These are phyloP conservation scores for Stephanodiscus triporus DNA, from an alignment of 108 stramenopile genomes.

Conservation along the genomic window DNA sequence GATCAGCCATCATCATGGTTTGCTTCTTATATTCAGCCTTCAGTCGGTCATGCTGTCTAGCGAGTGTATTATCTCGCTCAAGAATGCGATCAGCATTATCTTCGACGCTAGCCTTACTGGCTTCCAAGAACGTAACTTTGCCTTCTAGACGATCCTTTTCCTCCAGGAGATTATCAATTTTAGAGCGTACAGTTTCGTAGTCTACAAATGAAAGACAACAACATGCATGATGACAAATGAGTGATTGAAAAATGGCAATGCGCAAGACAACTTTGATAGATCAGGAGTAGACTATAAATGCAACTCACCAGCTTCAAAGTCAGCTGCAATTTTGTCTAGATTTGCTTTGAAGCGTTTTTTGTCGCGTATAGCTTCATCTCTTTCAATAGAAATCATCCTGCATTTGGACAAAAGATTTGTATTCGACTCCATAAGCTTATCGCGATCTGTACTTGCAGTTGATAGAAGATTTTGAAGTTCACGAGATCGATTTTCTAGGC, in stretches of 20 bases:
- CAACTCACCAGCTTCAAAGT: slow-evolving; percentile 34
- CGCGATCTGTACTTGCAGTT: background rate
- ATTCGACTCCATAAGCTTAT: slow-evolving; percentile 17
- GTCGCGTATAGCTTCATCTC: slow-evolving; percentile 17
- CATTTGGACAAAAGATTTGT: slow-evolving; percentile 9
- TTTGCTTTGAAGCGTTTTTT: slow-evolving; percentile 19
- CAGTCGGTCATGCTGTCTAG: slow-evolving; percentile 24
- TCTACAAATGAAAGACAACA: background rate
- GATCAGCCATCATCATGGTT: slow-evolving; percentile 11
- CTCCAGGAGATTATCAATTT: slow-evolving; percentile 18
- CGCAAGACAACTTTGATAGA: background rate
- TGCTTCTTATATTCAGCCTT: slow-evolving; percentile 18
- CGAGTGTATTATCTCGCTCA: slow-evolving; percentile 34
- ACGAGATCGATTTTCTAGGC: slow-evolving; percentile 13
- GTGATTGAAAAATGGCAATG: background rate
- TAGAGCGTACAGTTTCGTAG: slow-evolving; percentile 24
- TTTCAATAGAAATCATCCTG: slow-evolving; percentile 7
- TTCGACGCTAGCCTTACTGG: slow-evolving; percentile 42
- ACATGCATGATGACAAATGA: background rate
- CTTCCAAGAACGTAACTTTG: slow-evolving; percentile 33
- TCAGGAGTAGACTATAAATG: background rate
- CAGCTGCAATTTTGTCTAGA: slow-evolving; percentile 36
- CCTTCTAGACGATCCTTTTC: slow-evolving; percentile 34
- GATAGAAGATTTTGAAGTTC: slow-evolving; percentile 23
- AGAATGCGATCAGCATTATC: slow-evolving; percentile 44